Conservation (phyloP, 1,284 basidiomycete species). For the Cutaneotrichosporon sp. region DNA sequence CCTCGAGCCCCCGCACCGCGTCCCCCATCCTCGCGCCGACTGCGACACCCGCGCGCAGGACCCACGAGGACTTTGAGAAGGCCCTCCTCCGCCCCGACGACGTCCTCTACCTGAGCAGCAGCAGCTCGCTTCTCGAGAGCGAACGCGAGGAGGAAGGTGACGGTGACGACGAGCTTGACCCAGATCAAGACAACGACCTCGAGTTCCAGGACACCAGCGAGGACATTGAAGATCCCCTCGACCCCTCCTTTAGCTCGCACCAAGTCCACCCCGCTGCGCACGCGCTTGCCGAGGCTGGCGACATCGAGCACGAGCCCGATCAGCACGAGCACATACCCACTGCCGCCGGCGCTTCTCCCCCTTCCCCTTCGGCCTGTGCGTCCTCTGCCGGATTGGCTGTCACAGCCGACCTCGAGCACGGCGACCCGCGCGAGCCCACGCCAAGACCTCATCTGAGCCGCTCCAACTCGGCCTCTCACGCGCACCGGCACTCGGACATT, state of each 20-base stretch:
- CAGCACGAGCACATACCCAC: neutral
- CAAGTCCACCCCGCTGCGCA: neutral
- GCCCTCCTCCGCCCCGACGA: constrained; percentile 35
- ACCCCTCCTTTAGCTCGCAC: neutral
- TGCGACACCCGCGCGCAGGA: neutral
- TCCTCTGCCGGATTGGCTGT: neutral
- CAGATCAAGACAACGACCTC: neutral
- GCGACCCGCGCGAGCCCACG: neutral
- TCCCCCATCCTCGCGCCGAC: neutral
- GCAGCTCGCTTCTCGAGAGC: constrained; percentile 19
- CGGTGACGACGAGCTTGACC: neutral
- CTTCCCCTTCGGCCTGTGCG: neutral
- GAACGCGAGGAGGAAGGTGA: constrained; percentile 10
- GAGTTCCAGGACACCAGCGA: neutral
- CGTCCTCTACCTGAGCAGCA: constrained; percentile 38
- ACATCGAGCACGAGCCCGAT: constrained; percentile 1
- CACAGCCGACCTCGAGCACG: neutral
- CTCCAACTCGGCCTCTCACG: neutral
- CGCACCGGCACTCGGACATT: neutral
- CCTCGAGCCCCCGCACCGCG: neutral
- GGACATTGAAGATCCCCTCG: neutral
- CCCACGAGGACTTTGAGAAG: constrained; percentile 36
- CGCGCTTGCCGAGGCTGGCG: neutral
- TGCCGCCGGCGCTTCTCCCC: neutral
- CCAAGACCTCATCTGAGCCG: neutral